A percentile compares a stretch with the other conserved stretches of the same genome.
These are phyloP conservation scores for Penicillium sp. DNA, from an alignment of 2,329 filamentous ascomycete species.

Conservation along the genomic window DNA sequence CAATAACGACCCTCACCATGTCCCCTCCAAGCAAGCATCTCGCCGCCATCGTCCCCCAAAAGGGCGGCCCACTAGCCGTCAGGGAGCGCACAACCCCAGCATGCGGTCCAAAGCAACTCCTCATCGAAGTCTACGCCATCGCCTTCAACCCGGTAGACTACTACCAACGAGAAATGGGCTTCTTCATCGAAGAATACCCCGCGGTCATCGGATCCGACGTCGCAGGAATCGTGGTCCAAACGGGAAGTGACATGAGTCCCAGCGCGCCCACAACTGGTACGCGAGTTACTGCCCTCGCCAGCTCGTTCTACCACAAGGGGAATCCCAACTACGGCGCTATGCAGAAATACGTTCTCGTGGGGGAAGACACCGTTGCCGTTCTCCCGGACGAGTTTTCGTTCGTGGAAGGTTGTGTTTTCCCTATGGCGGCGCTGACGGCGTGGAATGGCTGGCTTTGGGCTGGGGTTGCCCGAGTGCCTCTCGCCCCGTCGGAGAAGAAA, in stretches of 20 bases:
- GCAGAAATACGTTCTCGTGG: slow-evolving; percentile 12
- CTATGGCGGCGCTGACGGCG: slow-evolving; percentile 6
- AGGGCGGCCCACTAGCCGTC: slow-evolving; percentile 14
- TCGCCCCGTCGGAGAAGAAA: slow-evolving; percentile 7
- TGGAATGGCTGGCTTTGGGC: slow-evolving; percentile 16
- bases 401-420: slow-evolving; percentile 12
- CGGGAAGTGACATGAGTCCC: background rate
- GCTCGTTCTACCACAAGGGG: slow-evolving; percentile 26
- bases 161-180: slow-evolving; percentile 10
- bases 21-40: slow-evolving; percentile 11
- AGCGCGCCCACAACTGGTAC: background rate
- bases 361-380: slow-evolving; percentile 14
- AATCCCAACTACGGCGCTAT: slow-evolving; percentile 22
- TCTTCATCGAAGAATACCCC: slow-evolving; percentile 13
- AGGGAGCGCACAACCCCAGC: slow-evolving; percentile 27
- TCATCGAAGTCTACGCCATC: slow-evolving; percentile 17
- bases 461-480: slow-evolving; percentile 1
- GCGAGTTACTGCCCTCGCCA: slow-evolving; percentile 12
- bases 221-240: slow-evolving; percentile 26
- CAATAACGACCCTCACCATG: background rate
- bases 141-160: slow-evolving; percentile 19
- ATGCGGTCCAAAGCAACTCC: slow-evolving; percentile 31
- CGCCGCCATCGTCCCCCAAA: slow-evolving; percentile 19
- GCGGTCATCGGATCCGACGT: slow-evolving; percentile 35
- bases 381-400: slow-evolving; percentile 15